Percentiles rank a stretch among this genome's conserved stretches.
These are phyloP conservation scores for Borovskyia barvae DNA, from an alignment of 208 protist genomes.

Conservation along the genomic window DNA sequence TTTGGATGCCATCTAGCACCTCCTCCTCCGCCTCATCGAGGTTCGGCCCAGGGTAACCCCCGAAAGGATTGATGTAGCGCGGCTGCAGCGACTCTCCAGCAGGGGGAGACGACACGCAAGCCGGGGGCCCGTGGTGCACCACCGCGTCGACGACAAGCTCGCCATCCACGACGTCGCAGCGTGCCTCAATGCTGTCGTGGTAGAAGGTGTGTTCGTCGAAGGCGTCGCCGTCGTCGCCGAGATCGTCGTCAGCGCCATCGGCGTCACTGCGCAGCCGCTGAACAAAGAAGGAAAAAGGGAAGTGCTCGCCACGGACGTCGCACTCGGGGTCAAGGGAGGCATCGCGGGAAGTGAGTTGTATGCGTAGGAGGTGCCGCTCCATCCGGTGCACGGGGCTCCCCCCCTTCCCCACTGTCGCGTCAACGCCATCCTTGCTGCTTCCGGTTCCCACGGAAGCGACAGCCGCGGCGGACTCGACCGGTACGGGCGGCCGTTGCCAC, in stretches of 20 bases:
- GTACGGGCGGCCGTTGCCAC: constrained; percentile 49
- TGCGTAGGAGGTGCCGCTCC: constrained; percentile 72
- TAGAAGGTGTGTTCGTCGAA: constrained; percentile 47
- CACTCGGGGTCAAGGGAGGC: constrained; percentile 85
- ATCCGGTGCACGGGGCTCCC: too few species aligned
- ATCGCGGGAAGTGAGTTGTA: constrained; percentile 78
- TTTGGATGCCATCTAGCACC: constrained; percentile 76
- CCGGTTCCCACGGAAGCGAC: neutral
- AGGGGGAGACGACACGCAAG: too few species aligned
- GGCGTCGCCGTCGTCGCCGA: constrained; percentile 2
- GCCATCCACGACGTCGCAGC: constrained; percentile 78
- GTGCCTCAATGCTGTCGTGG: constrained; percentile 69
- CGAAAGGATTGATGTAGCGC: constrained; percentile 61
- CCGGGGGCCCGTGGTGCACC: constrained; percentile 52
- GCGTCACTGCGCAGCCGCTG: constrained; percentile 27
- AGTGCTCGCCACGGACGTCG: constrained; percentile 82
- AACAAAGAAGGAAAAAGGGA: constrained; percentile 85
- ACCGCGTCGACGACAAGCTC: constrained; percentile 74
- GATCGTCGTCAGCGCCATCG: neutral
- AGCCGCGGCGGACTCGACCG: neutral
- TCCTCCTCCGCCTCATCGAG: constrained; percentile 82
- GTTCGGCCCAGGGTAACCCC: constrained; percentile 72
- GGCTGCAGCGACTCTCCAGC: constrained; percentile 17
- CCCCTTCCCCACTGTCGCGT: too few species aligned
- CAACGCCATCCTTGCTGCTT: neutral